phyloP scores from a whole-genome alignment of 73 alveolate species.

The Tetrahymena thermophila region DNA sequence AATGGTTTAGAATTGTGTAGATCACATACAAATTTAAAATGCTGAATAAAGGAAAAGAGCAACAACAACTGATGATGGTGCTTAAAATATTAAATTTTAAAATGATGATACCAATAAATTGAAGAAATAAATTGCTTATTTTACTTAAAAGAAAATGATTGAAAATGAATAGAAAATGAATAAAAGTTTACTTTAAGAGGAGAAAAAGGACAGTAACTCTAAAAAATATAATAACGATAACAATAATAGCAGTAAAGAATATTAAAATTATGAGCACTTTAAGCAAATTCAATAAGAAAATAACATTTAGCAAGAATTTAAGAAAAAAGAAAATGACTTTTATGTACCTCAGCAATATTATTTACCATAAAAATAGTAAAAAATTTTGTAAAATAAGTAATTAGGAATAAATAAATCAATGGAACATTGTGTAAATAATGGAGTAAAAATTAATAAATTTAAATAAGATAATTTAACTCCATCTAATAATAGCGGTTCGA shows the following conservation, averaged over 20 bases:
- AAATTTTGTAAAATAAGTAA: not conserved
- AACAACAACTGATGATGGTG: not conserved
- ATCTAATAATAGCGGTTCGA: not conserved
- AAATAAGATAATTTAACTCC: not conserved
- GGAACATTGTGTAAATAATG: not conserved
- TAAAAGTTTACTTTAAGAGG: not conserved
- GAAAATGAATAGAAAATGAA: not conserved
- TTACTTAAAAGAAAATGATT: not conserved
- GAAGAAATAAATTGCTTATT: not conserved
- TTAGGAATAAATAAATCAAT: not conserved
- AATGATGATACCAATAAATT: not conserved
- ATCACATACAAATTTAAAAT: not conserved
- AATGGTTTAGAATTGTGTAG: not conserved
- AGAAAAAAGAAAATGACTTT: not conserved
- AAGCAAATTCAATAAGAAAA: not conserved
- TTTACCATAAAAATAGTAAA: not conserved
- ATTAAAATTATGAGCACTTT: not conserved
- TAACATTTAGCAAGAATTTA: not conserved
- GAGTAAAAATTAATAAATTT: not conserved
- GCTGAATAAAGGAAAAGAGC: not conserved
- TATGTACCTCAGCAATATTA: not conserved
- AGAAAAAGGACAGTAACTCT: not conserved
- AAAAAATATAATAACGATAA: not conserved
- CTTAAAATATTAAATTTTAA: not conserved
- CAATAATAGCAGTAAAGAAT: not conserved